Evolutionary conservation across 2,329 filamentous ascomycete genomes (phyloP), one percentile per base, ranked within the genome.

Genomic region (Laburnicola sp.): DNA sequence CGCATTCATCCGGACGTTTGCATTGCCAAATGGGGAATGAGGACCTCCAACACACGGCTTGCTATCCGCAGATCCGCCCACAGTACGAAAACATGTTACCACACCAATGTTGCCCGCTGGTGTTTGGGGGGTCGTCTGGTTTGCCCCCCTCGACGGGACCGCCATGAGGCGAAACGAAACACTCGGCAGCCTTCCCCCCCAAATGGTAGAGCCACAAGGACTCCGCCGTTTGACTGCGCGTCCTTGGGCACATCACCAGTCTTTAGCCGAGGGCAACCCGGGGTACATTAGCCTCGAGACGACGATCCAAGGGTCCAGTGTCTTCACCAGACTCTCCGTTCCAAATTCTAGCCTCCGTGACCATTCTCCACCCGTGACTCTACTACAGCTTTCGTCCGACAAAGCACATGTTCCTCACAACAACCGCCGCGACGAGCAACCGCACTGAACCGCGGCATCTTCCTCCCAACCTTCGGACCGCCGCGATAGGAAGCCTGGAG

Each of bases 231-330:
- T 52, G 45, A 42, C 45, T 21, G 31, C 51, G 39, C 48, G 36
- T 40, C 25, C 45, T 45, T 11, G 39, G 50, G 53, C 27, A 36
- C 28, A 50, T 42, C 16, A 31, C 37, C 45, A 48, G 53, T 42
- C 42, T 66, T 62, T 59, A 60, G 53, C 60, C 62, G 61, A 52
- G 23, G 28, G 51, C 51, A 64, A 61, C 58, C 65, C 69, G 68
- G 68, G 69, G 69, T 70, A 65, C 64, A 68, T 64, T 64, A 66
- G 63, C 53, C 26, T 51, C 39, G 35, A 43, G 21, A 48, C 46
- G 53, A 43, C 54, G 50, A 60, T 64, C 63, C 52, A 55, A 66
- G 65, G 64, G 63, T 69, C 63, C 59, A 62, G 53, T 47, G 38
- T 48, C 35, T 38, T 41, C 38, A 38, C 22, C 44, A 32, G 59